Conservation (phyloP, 371 early-diverging fungal genomes). For the Syncephalastrum racemosum region DNA sequence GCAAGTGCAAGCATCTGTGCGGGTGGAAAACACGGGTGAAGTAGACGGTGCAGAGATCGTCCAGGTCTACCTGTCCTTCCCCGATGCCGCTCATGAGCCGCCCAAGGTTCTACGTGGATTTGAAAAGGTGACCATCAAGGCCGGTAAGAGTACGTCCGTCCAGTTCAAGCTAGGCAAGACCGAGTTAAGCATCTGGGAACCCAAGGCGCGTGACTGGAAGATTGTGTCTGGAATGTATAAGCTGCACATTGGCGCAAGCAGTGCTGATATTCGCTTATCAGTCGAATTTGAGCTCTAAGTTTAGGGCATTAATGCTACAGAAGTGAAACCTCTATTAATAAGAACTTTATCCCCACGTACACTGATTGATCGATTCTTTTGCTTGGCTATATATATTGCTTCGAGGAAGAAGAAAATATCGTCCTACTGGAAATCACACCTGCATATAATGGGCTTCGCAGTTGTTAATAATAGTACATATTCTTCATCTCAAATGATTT, state of each 20-base stretch:
- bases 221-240: constrained; percentile 45
- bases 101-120: constrained; percentile 56
- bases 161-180: constrained; percentile 31
- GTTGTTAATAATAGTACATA: no score
- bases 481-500: no score
- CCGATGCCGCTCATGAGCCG: constrained; percentile 47
- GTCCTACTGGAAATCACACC: no score
- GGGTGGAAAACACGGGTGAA: constrained; percentile 49
- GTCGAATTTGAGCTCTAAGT: constrained; percentile 12
- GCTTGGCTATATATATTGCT: no score
- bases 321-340: no score
- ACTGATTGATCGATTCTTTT: no score
- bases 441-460: no score
- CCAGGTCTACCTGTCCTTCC: constrained; percentile 56
- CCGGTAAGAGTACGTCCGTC: constrained; percentile 22
- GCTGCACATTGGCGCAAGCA: constrained; percentile 48
- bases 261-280: constrained; percentile 42
- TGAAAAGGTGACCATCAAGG: constrained; percentile 42
- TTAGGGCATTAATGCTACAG: no score
- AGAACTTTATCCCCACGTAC: no score
- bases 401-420: no score
- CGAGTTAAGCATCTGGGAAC: constrained; percentile 49
- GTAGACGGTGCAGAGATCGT: constrained; percentile 58
- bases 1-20: constrained; percentile 30
- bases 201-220: constrained; percentile 31